Percentiles rank a stretch among this genome's conserved stretches.
These are phyloP conservation scores for Epipyxis sp. DNA, from an alignment of 108 stramenopile genomes.

Conservation along the genomic window DNA sequence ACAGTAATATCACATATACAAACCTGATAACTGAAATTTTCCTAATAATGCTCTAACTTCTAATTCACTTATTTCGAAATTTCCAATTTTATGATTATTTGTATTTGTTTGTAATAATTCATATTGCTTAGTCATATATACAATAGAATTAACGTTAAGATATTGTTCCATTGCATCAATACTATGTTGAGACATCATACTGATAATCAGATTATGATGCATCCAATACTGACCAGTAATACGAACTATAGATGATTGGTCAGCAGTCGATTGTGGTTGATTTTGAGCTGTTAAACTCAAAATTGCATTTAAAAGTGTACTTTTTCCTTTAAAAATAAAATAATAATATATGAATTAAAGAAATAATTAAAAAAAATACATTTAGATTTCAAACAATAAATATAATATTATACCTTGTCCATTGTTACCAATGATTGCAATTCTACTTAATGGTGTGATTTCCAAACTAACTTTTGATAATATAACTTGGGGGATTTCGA, in stretches of 20 bases:
- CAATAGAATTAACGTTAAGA: background rate
- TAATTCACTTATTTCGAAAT: background rate
- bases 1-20: too few species aligned
- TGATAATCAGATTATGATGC: conserved; percentile 1
- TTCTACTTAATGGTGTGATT: background rate
- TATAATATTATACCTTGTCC: background rate
- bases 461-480: too few species aligned
- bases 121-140: background rate
- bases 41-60: background rate
- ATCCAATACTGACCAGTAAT: background rate
- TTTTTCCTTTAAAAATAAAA: too few species aligned
- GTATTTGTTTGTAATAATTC: background rate
- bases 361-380: too few species aligned
- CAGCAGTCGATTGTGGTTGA: too few species aligned
- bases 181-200: background rate
- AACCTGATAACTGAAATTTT: background rate
- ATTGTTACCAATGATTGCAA: conserved; percentile 1
- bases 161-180: background rate
- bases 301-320: too few species aligned
- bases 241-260: too few species aligned
- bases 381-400: too few species aligned
- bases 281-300: too few species aligned
- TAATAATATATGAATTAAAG: too few species aligned
- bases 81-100: background rate
- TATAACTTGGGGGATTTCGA: too few species aligned